Conservation (phyloP, 2,329 filamentous ascomycete genomes). For the Stemphylium beticola region DNA sequence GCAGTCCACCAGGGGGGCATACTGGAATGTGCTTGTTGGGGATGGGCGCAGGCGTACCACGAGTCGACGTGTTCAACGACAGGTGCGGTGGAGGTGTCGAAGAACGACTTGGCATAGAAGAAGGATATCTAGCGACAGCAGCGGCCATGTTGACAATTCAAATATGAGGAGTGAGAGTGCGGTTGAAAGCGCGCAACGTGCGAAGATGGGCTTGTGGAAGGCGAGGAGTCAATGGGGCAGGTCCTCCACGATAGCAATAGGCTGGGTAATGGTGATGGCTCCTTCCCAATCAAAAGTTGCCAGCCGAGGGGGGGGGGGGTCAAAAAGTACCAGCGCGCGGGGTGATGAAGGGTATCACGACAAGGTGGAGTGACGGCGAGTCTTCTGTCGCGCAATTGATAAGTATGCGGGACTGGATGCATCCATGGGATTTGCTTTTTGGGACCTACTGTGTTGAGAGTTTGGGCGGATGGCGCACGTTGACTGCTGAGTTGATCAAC, state of each 20-base stretch:
- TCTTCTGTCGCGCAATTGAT: conserved; percentile 25
- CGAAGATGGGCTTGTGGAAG: conserved; percentile 10
- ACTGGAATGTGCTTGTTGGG: conserved; percentile 92
- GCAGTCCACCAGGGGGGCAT: conserved; percentile 77
- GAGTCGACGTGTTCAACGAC: conserved; percentile 63
- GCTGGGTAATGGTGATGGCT: conserved; percentile 6
- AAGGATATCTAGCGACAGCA: conserved; percentile 49
- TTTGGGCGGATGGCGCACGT: conserved; percentile 6
- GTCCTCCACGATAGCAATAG: conserved; percentile 9
- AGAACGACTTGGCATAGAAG: conserved; percentile 44
- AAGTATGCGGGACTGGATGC: conserved; percentile 8
- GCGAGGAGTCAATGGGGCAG: conserved; percentile 7
- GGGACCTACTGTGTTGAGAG: conserved; percentile 16
- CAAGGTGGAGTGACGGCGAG: conserved; percentile 19
- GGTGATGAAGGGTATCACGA: conserved; percentile 19
- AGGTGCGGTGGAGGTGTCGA: conserved; percentile 60
- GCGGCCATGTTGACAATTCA: conserved; percentile 49
- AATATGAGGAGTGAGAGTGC: conserved; percentile 15
- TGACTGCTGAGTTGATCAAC: conserved; percentile 32
- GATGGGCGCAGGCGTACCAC: conserved; percentile 65
- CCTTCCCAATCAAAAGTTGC: conserved; percentile 21
- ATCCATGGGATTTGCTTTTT: conserved; percentile 2
- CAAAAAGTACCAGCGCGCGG: conserved; percentile 15
- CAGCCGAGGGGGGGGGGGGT: conserved; percentile 12
- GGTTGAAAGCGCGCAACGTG: conserved; percentile 40